Evolutionary conservation across 106 monocot species (phyloP).

Genomic region (Gastrodia elata): DNA sequence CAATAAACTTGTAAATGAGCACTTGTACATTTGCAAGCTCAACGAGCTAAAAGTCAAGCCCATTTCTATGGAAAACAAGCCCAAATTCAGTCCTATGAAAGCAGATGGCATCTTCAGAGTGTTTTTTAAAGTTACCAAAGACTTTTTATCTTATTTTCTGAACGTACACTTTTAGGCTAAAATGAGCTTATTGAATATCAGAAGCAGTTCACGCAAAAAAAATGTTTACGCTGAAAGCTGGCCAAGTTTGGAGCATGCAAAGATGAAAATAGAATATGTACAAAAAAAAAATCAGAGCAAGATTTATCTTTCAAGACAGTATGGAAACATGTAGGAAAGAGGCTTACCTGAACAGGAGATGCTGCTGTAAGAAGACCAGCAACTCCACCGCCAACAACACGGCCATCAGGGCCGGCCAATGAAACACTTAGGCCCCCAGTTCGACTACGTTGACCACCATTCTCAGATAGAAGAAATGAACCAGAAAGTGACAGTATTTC

Average conservation of each 20-base stretch:
- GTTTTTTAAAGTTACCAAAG: too few species aligned
- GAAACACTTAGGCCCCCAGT: slow-evolving; percentile 91
- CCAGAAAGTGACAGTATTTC: slow-evolving; percentile 93
- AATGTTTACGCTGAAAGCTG: too few species aligned
- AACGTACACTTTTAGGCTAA: background rate
- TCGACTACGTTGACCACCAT: slow-evolving; percentile 77
- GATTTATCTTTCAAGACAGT: background rate
- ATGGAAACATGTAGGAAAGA: background rate
- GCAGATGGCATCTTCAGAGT: too few species aligned
- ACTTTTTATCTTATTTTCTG: background rate
- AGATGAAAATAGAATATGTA: too few species aligned
- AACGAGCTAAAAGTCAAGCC: too few species aligned
- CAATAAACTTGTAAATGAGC: background rate
- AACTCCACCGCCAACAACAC: slow-evolving; percentile 89
- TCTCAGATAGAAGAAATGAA: slow-evolving; percentile 80
- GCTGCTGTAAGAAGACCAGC: slow-evolving; percentile 89
- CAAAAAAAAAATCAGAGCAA: too few species aligned
- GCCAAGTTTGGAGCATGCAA: too few species aligned
- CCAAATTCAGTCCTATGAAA: too few species aligned
- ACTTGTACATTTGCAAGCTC: too few species aligned
- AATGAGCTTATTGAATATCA: background rate
- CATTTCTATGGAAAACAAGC: too few species aligned
- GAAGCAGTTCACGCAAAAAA: background rate
- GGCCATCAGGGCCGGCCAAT: slow-evolving; percentile 87
- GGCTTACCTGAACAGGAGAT: slow-evolving; percentile 80